Conservation (phyloP, 148 eudicot species). For the Amaranthus palmeri region DNA sequence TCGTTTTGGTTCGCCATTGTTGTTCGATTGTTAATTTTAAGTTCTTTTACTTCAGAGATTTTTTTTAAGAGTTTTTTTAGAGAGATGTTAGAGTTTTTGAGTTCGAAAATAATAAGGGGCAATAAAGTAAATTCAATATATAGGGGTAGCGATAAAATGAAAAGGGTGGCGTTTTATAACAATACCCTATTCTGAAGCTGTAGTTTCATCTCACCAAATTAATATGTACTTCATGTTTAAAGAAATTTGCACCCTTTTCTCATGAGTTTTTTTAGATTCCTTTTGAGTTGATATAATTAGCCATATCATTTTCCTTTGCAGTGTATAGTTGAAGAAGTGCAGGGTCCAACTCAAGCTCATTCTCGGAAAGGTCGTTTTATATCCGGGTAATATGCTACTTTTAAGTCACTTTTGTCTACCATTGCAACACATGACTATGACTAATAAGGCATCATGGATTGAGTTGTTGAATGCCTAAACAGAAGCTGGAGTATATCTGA, state of each 20-base stretch:
- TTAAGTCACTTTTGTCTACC: not conserved
- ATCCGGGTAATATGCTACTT: slow-evolving; percentile 64
- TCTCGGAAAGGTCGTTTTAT: slow-evolving; percentile 90
- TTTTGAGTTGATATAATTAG: not conserved
- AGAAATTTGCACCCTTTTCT: not conserved
- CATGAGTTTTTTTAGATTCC: not conserved
- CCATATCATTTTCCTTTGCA: slow-evolving; percentile 26
- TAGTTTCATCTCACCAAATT: not conserved
- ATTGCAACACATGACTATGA: not conserved
- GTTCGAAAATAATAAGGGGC: too few relatives aligned
- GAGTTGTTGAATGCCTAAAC: not conserved
- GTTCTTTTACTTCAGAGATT: too few relatives aligned
- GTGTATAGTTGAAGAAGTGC: slow-evolving; percentile 98
- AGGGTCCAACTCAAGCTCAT: slow-evolving; percentile 95
- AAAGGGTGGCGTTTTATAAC: too few relatives aligned
- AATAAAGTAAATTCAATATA: too few relatives aligned
- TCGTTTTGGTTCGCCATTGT: too few relatives aligned
- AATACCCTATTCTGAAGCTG: too few relatives aligned
- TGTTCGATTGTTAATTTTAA: too few relatives aligned
- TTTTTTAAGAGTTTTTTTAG: too few relatives aligned
- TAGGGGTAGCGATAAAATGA: too few relatives aligned
- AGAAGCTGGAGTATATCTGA: not conserved
- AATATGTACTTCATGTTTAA: not conserved
- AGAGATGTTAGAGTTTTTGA: too few relatives aligned
- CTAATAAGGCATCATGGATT: not conserved